Evolutionary conservation across 2,329 filamentous ascomycete species (phyloP).

Genomic region (Arachnopeziza araneosa): DNA sequence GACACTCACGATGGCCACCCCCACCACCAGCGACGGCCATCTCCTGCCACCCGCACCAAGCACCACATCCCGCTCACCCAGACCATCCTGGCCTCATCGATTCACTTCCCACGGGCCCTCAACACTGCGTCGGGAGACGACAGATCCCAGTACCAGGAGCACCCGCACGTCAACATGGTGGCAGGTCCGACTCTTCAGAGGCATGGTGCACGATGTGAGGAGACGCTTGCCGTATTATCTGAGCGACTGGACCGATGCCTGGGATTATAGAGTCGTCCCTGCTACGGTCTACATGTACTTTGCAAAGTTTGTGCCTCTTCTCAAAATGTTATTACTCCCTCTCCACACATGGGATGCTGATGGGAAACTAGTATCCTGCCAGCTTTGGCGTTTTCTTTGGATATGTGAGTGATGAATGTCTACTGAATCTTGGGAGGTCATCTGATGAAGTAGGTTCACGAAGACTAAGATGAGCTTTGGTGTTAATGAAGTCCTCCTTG

Average conservation of each 20-base stretch:
- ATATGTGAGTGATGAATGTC: constrained; percentile 52
- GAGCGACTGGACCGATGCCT: constrained; percentile 82
- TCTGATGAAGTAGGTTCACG: constrained; percentile 47
- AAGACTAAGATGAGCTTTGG: constrained; percentile 81
- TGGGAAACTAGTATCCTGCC: constrained; percentile 65
- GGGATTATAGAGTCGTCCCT: constrained; percentile 84
- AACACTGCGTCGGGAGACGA: no score
- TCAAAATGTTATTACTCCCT: neutral
- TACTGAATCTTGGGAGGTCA: neutral
- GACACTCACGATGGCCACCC: neutral
- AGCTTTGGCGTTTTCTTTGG: constrained; percentile 80
- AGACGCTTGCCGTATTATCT: constrained; percentile 70
- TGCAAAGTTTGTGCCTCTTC: constrained; percentile 61
- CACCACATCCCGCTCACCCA: no score
- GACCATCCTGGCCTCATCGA: no score
- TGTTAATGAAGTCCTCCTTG: constrained; percentile 84
- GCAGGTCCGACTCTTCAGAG: constrained; percentile 68
- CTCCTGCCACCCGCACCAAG: no score
- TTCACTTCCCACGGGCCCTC: no score
- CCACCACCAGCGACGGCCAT: neutral
- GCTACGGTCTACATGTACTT: constrained; percentile 94
- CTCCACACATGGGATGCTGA: neutral
- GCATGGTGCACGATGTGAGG: constrained; percentile 73
- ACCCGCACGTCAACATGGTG: constrained; percentile 50
- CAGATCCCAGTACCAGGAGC: no score